These are phyloP conservation scores for Arachis monticola DNA, from an alignment of 331 rosid genomes.

Conservation along the genomic window DNA sequence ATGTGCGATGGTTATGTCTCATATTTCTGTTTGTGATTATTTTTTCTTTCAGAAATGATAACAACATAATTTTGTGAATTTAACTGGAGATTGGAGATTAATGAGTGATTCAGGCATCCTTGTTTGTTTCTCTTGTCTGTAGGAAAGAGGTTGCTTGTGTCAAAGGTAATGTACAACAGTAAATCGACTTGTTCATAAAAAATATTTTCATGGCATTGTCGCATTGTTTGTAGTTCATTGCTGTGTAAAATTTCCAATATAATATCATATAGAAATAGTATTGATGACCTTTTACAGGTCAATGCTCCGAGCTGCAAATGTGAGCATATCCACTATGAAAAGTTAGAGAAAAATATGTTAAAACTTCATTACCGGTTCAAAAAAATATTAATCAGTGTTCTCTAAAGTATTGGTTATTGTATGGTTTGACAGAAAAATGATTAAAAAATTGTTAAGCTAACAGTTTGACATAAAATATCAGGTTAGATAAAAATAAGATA, in stretches of 20 bases:
- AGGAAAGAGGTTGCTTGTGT: slow-evolving; percentile 36
- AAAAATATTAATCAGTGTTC: background rate
- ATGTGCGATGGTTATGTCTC: slow-evolving; percentile 18
- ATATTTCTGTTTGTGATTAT: slow-evolving; percentile 19
- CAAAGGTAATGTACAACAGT: slow-evolving; percentile 53
- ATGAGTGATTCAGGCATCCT: slow-evolving; percentile 37
- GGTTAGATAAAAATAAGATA: slow-evolving; percentile 16
- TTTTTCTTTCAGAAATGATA: slow-evolving; percentile 43
- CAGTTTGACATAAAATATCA: slow-evolving; percentile 28
- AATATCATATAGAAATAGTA: background rate
- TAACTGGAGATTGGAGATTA: slow-evolving; percentile 35
- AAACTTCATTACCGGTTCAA: background rate
- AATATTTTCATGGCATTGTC: background rate
- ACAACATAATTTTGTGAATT: slow-evolving; percentile 11
- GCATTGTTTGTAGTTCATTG: background rate
- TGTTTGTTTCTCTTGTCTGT: slow-evolving; percentile 43
- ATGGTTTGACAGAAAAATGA: slow-evolving; percentile 32
- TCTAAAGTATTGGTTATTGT: slow-evolving; percentile 18
- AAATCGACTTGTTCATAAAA: background rate
- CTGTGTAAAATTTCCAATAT: background rate
- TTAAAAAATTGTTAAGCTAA: slow-evolving; percentile 20
- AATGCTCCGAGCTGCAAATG: slow-evolving; percentile 2
- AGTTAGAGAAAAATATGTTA: background rate
- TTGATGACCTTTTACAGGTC: background rate
- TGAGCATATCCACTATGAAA: background rate